Evolutionary conservation across 305 asterid genomes (phyloP).

Genomic region (Nicotiana rustica): DNA sequence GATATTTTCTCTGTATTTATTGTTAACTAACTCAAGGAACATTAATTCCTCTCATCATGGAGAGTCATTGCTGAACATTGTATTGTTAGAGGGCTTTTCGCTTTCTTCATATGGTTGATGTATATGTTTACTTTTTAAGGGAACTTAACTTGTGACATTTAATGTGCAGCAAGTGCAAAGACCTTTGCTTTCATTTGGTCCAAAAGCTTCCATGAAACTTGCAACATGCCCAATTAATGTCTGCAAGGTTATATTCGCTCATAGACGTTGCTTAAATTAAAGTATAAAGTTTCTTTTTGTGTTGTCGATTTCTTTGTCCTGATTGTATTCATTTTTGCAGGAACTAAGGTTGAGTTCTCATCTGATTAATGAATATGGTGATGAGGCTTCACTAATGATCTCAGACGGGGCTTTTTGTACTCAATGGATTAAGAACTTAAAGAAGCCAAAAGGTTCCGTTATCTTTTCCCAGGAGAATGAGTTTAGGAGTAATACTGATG

Average conservation of each 20-base stretch:
- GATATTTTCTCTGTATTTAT: conserved; percentile 1
- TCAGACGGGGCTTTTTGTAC: conserved; percentile 87
- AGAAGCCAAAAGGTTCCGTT: conserved; percentile 65
- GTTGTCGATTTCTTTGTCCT: conserved; percentile 26
- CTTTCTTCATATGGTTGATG: conserved; percentile 28
- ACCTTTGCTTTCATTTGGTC: conserved; percentile 91
- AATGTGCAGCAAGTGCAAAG: conserved; percentile 92
- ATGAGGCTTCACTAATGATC: conserved; percentile 70
- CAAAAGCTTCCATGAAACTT: conserved; percentile 86
- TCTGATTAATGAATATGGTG: conserved; percentile 77
- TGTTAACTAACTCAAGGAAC: conserved; percentile 4
- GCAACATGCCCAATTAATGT: conserved; percentile 77
- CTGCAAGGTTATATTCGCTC: conserved; percentile 69
- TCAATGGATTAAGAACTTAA: conserved; percentile 76
- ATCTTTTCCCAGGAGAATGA: conserved; percentile 71
- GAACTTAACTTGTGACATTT: conserved; percentile 36
- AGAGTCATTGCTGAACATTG: conserved; percentile 21
- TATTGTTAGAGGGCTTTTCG: conserved; percentile 32
- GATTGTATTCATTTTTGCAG: conserved; percentile 52
- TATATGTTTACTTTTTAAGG: conserved; percentile 21
- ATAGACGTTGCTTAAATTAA: conserved; percentile 35
- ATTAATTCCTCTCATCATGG: conserved; percentile 14
- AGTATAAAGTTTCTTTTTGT: conserved; percentile 17
- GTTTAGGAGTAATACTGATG: conserved; percentile 43
- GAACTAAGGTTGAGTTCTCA: conserved; percentile 80